A percentile compares a stretch with the other conserved stretches of the same genome.
phyloP scores from a whole-genome alignment of 306 rosid species.

The Citrullus colocynthis region DNA sequence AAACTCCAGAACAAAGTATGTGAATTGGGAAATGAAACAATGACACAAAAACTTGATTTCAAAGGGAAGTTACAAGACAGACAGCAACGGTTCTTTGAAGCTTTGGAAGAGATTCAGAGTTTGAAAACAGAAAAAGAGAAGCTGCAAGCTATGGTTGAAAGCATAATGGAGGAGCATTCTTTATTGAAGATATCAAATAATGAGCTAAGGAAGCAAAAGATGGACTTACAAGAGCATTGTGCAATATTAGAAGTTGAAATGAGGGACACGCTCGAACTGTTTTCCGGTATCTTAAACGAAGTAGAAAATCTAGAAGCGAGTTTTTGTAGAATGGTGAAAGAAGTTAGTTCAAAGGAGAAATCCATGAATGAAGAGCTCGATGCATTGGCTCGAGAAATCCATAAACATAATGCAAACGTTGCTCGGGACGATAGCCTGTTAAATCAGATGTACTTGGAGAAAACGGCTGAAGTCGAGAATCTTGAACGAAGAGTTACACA shows the following conservation, averaged over 20 bases:
- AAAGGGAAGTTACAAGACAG: conserved; percentile 14
- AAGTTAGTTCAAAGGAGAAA: conserved; percentile 24
- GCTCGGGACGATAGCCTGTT: conserved; percentile 23
- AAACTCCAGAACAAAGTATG: conserved; percentile 30
- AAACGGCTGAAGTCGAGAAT: conserved; percentile 29
- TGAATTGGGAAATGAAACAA: conserved; percentile 25
- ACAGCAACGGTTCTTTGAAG: conserved; percentile 22
- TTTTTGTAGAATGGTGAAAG: conserved; percentile 24
- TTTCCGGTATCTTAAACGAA: conserved; percentile 24
- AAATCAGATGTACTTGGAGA: conserved; percentile 37
- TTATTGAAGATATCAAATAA: conserved; percentile 24
- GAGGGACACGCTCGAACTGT: conserved; percentile 28
- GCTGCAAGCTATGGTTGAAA: conserved; percentile 23
- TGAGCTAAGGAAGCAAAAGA: conserved; percentile 28
- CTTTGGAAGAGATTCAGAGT: conserved; percentile 25
- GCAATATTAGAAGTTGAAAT: conserved; percentile 28
- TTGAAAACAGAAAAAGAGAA: conserved; percentile 19
- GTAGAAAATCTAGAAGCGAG: conserved; percentile 35
- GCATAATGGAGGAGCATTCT: conserved; percentile 22
- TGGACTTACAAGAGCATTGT: conserved; percentile 26
- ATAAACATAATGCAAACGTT: conserved; percentile 25
- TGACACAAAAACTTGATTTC: conserved; percentile 16
- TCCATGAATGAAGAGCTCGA: conserved; percentile 23
- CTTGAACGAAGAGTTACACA: conserved; percentile 33
- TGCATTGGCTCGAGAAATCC: conserved; percentile 25